Conservation (phyloP, 1,139 yeast species). For the Saccharomyces pastorianus region DNA sequence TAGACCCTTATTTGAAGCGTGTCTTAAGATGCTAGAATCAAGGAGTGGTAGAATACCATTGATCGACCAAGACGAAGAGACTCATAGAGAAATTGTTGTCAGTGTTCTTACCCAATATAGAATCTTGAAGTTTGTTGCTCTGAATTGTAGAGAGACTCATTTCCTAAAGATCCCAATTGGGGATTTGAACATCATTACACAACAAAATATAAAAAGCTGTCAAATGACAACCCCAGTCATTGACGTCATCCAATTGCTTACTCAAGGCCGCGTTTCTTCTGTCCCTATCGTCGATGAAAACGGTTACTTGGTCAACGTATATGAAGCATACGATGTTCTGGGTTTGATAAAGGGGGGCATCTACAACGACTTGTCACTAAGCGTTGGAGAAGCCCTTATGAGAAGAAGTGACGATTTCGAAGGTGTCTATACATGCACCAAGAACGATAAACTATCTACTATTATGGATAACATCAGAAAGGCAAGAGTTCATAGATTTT, state of each 20-base stretch:
- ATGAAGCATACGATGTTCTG: conserved; percentile 92
- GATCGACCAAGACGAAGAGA: conserved; percentile 88
- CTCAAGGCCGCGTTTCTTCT: conserved; percentile 75
- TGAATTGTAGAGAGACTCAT: conserved; percentile 91
- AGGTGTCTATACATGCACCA: conserved; percentile 94
- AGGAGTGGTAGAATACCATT: conserved; percentile 91
- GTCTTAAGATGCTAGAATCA: conserved; percentile 82
- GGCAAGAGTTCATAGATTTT: conserved; percentile 82
- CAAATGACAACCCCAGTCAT: conserved; percentile 89
- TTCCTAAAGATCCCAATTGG: conserved; percentile 70
- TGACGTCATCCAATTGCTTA: conserved; percentile 79
- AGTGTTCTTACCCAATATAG: conserved; percentile 94
- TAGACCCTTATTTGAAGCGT: conserved; percentile 84
- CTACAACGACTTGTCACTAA: conserved; percentile 79
- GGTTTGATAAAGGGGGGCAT: conserved; percentile 91
- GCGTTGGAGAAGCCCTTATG: conserved; percentile 94
- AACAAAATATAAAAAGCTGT: conserved; percentile 61
- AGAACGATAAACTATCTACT: conserved; percentile 77
- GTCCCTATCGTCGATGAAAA: conserved; percentile 84
- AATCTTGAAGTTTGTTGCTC: conserved; percentile 87
- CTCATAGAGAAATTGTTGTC: conserved; percentile 89
- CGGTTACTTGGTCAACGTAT: conserved; percentile 74
- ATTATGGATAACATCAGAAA: conserved; percentile 91
- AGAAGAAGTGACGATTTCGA: conserved; percentile 94
- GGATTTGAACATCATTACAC: conserved; percentile 58